phyloP scores from a whole-genome alignment of 441 rosid genomes.

The Syzygium syzygioides region DNA sequence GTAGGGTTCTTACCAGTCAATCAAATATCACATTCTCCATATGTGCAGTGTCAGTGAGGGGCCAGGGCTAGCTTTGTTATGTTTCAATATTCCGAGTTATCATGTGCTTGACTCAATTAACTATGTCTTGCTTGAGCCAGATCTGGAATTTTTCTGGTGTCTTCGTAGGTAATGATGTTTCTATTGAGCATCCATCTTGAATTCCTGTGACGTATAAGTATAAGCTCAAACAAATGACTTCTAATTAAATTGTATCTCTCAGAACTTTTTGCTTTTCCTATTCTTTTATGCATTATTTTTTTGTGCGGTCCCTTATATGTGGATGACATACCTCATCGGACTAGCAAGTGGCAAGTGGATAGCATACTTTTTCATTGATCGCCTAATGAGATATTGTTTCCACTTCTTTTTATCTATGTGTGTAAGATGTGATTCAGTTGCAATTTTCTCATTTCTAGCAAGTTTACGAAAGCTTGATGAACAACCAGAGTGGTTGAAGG shows the following conservation, averaged over 20 bases:
- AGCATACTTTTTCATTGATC: background rate
- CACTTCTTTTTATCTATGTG: background rate
- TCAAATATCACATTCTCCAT: background rate
- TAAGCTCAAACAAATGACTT: background rate
- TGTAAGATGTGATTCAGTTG: constrained; percentile 5
- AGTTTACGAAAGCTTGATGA: constrained; percentile 97
- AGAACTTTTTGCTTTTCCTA: background rate
- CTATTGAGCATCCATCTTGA: background rate
- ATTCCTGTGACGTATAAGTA: background rate
- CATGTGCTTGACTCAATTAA: background rate
- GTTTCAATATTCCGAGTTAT: background rate
- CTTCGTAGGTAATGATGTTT: background rate
- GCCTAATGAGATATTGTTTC: background rate
- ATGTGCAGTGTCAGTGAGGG: background rate
- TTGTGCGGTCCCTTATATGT: background rate
- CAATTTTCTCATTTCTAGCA: constrained; percentile 35
- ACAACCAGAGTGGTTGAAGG: constrained; percentile 97
- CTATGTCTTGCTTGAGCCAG: background rate
- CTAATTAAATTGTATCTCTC: background rate
- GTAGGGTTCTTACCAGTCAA: background rate
- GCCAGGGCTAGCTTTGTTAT: background rate
- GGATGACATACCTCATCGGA: background rate
- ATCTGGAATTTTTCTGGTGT: background rate
- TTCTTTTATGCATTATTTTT: background rate
- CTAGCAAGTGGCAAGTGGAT: background rate